Evolutionary conservation across 1,284 basidiomycete genomes (phyloP), one percentile per base, ranked within the genome.

Genomic region (Singerocomus rubriflavus): DNA sequence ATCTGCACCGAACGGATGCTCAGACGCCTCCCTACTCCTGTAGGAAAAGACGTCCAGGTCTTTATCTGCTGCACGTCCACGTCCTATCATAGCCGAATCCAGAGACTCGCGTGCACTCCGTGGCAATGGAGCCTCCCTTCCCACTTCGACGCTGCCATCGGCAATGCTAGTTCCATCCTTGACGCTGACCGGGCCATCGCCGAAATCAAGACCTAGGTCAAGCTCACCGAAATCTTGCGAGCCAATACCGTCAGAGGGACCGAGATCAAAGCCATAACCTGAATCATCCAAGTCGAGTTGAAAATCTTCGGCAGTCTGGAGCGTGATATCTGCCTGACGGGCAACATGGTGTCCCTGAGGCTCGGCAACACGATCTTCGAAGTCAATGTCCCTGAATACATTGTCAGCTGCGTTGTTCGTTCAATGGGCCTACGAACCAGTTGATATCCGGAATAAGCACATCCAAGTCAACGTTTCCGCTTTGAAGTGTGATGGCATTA

Each of bases 401-500:
- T 16, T 5, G 46, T 61, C 31, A 55, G 55, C 26, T 27, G 40
- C 2, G 33, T 37, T 4, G 11, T 14, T 5, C 2, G 21, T 3
- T 4, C 17, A 29, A 10, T 17, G 25, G 9, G 46, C 5, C 35
- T 11, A 53, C 76, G 37, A 53, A 88, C 88, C 89, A 91, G 60
- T 90, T 84, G 47, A 88, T 76, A 62, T 93, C 89, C 2, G 90
- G 89, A 26, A 93, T 73, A n/a, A 91, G 73, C 14, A 91, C 73
- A 63, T 93, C 88, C 41, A 91, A 72, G 58, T 91, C 88, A 26
- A 91, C 73, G 38, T 79, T 82, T 53, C 80, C 82, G 5, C 81
- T 79, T 57, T 88, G 88, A 8, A 94, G 76, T 2, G 92, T 94
- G 67, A 95, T 93, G 25, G 91, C 84, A 56, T 91, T 92, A 60